These are phyloP conservation scores for Pseudozyma tsukubaensis DNA, from an alignment of 1,284 basidiomycete species.

Conservation along the genomic window DNA sequence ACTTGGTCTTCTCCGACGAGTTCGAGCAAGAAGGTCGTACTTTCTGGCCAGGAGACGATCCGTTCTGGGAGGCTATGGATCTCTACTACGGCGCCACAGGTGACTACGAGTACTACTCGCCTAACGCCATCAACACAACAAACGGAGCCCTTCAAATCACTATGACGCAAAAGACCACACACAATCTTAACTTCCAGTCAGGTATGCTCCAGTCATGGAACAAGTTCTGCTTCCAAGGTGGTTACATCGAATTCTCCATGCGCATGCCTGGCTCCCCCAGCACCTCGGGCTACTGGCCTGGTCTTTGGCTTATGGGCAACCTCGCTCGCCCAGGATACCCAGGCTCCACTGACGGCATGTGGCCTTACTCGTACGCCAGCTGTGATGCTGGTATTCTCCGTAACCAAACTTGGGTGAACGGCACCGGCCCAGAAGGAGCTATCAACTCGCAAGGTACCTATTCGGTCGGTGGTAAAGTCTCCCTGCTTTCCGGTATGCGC, in stretches of 20 bases:
- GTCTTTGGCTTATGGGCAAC: constrained; percentile 66
- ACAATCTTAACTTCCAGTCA: constrained; percentile 64
- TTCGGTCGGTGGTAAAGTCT: constrained; percentile 32
- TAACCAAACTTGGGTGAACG: constrained; percentile 58
- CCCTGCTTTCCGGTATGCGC: constrained; percentile 47
- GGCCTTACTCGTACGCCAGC: constrained; percentile 69
- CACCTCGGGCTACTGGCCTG: constrained; percentile 72
- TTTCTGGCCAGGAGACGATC: constrained; percentile 64
- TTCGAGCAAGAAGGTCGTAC: constrained; percentile 59
- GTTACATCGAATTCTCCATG: constrained; percentile 63
- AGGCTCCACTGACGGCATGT: constrained; percentile 66
- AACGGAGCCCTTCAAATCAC: constrained; percentile 50
- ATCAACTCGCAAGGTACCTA: constrained; percentile 40
- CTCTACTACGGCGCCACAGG: constrained; percentile 57
- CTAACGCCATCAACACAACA: constrained; percentile 59
- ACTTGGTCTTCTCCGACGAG: constrained; percentile 64
- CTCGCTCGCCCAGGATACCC: constrained; percentile 65
- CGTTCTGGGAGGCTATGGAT: constrained; percentile 59
- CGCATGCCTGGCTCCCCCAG: constrained; percentile 56
- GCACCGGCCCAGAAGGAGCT: constrained; percentile 56
- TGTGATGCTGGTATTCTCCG: constrained; percentile 66
- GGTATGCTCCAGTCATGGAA: constrained; percentile 66
- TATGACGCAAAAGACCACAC: constrained; percentile 49
- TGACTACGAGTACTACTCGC: constrained; percentile 58
- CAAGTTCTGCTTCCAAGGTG: constrained; percentile 68